phyloP scores from a whole-genome alignment of 345 rosid species.

The Adansonia digitata region DNA sequence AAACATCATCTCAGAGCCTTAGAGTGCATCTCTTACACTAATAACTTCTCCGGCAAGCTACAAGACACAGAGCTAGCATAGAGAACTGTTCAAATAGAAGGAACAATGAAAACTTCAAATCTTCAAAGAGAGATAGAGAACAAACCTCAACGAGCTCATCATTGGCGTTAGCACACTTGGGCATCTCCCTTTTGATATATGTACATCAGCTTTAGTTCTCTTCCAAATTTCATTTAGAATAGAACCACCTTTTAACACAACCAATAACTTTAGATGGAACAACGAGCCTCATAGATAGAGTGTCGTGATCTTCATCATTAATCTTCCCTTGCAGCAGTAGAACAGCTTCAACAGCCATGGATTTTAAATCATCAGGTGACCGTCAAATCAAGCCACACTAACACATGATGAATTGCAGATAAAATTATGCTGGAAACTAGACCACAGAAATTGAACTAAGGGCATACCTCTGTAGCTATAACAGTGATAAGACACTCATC shows the following conservation, averaged over 20 bases:
- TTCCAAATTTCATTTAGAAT: conserved; percentile 87
- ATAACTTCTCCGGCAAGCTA: conserved; percentile 75
- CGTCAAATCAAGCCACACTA: conserved; percentile 24
- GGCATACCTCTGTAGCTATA: conserved; percentile 59
- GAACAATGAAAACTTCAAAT: neutral
- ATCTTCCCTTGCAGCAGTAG: conserved; percentile 83
- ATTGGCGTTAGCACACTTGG: conserved; percentile 59
- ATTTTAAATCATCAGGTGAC: conserved; percentile 88
- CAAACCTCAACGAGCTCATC: conserved; percentile 91
- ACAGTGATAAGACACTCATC: conserved; percentile 70
- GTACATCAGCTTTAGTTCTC: conserved; percentile 73
- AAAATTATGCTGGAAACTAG: neutral
- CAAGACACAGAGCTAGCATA: conserved; percentile 11
- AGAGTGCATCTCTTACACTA: conserved; percentile 84
- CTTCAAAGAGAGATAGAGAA: neutral
- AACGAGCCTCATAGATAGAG: conserved; percentile 60
- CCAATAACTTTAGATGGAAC: conserved; percentile 89
- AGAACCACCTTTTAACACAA: conserved; percentile 80
- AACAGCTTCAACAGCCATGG: conserved; percentile 93
- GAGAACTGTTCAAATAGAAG: conserved; percentile 13
- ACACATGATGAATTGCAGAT: neutral
- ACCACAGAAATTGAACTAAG: neutral
- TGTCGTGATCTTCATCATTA: conserved; percentile 67
- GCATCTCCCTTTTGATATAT: conserved; percentile 69
- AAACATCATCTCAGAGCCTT: conserved; percentile 85